Conservation (phyloP, 1,284 basidiomycete genomes). For the Papiliotrema laurentii region DNA sequence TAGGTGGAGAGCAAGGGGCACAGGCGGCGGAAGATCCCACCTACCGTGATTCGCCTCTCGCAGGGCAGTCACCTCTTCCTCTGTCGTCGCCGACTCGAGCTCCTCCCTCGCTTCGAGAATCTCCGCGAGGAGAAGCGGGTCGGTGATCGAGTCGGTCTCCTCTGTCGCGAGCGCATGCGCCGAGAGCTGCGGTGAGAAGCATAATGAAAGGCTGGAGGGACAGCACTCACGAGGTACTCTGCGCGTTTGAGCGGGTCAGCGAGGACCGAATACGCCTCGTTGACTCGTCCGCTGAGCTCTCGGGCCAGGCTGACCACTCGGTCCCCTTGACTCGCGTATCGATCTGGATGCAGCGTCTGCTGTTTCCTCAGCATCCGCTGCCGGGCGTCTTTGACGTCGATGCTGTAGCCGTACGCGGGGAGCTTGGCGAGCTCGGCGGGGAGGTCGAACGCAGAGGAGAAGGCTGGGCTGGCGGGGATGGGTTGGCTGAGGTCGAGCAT, state of each 20-base stretch:
- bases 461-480: slow-evolving; percentile 7
- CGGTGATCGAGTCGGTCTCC: slow-evolving; percentile 72
- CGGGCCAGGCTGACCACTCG: slow-evolving; percentile 28
- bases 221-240: slow-evolving; percentile 45
- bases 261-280: slow-evolving; percentile 45
- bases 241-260: slow-evolving; percentile 40
- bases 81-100: slow-evolving; percentile 61
- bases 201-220: background rate
- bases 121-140: slow-evolving; percentile 67
- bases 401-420: slow-evolving; percentile 33
- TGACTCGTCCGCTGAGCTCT: slow-evolving; percentile 37
- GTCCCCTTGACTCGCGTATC: slow-evolving; percentile 27
- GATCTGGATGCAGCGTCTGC: slow-evolving; percentile 44
- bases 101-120: slow-evolving; percentile 78
- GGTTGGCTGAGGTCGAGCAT: slow-evolving; percentile 32
- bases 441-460: slow-evolving; percentile 19
- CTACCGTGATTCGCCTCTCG: slow-evolving; percentile 60
- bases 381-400: slow-evolving; percentile 35
- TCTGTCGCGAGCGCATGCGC: slow-evolving; percentile 58
- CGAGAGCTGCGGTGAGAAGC: slow-evolving; percentile 48
- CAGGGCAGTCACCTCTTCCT: slow-evolving; percentile 56
- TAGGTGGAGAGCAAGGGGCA: background rate
- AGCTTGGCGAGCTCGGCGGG: slow-evolving; percentile 26
- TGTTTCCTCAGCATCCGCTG: slow-evolving; percentile 37
- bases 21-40: slow-evolving; percentile 27